A percentile compares a stretch with the other conserved stretches of the same genome.
Conservation (phyloP, 768 basidiomycete genomes). For the Podaxis mareebaensis region DNA sequence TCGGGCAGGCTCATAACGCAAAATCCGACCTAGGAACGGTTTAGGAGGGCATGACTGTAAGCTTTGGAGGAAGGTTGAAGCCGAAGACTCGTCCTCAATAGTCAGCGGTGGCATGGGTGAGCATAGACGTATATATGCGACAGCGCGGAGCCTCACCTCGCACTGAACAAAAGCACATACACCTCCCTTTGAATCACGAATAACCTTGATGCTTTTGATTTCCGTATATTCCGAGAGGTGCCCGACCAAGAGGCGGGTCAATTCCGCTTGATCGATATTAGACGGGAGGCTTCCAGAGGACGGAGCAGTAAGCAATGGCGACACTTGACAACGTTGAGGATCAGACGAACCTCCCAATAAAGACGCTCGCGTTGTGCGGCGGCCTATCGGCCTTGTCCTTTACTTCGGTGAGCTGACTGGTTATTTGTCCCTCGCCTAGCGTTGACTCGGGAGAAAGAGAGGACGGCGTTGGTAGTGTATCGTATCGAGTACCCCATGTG, state of each 20-base stretch:
- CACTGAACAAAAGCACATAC: conserved; percentile 88
- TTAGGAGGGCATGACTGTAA: conserved; percentile 56
- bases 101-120: conserved; percentile 18
- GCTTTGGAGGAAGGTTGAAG: conserved; percentile 57
- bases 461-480: conserved; percentile 56
- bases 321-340: conserved; percentile 5
- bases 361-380: conserved; percentile 78
- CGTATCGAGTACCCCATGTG: conserved; percentile 74
- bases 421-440: conserved; percentile 20
- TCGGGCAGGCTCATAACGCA: conserved; percentile 79
- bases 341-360: conserved; percentile 71
- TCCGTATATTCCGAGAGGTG: conserved; percentile 69
- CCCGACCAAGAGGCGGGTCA: conserved; percentile 58
- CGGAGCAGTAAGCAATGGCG: conserved; percentile 8
- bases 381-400: conserved; percentile 47
- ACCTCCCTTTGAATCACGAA: conserved; percentile 74
- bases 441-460: conserved; percentile 38
- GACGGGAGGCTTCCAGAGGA: conserved; percentile 57
- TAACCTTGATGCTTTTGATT: conserved; percentile 68
- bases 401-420: conserved; percentile 18
- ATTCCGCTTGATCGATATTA: conserved; percentile 63
- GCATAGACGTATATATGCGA: conserved; percentile 3
- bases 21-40: conserved; percentile 68
- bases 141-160: conserved; percentile 48
- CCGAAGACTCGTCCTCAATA: conserved; percentile 55